Evolutionary conservation across 2,329 filamentous ascomycete genomes (phyloP).

Genomic region (Ophiostoma australiae): DNA sequence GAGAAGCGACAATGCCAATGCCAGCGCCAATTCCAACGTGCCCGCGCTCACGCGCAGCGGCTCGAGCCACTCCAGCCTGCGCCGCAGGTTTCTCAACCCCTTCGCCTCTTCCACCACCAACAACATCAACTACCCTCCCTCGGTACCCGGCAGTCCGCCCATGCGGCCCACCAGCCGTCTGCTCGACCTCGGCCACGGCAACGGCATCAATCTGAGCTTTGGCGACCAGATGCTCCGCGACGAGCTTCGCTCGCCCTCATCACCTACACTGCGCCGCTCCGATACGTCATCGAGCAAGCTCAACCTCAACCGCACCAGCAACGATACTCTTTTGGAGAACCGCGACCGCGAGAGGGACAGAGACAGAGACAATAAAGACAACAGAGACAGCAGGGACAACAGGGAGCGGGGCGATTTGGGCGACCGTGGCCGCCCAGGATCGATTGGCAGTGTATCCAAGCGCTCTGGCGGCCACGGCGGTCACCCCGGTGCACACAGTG

Average conservation of each 20-base stretch:
- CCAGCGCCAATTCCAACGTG: conserved; percentile 32
- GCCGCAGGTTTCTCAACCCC: conserved; percentile 36
- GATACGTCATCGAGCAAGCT: conserved; percentile 18
- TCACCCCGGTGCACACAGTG: neutral
- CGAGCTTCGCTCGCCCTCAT: conserved; percentile 42
- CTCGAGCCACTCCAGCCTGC: conserved; percentile 51
- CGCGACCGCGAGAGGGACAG: conserved; percentile 7
- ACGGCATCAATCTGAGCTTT: conserved; percentile 51
- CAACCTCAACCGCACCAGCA: conserved; percentile 12
- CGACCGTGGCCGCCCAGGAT: neutral
- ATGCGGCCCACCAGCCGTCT: conserved; percentile 41
- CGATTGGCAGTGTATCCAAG: neutral
- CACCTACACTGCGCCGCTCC: conserved; percentile 15
- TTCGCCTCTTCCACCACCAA: conserved; percentile 41
- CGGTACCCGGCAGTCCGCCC: conserved; percentile 57
- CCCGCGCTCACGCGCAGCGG: conserved; percentile 38
- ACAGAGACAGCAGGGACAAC: neutral
- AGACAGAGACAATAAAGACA: neutral
- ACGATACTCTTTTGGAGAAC: conserved; percentile 5
- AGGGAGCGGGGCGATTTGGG: neutral
- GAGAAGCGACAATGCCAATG: conserved; percentile 34
- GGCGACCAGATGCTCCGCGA: conserved; percentile 68
- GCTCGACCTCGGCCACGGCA: conserved; percentile 40
- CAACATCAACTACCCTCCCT: conserved; percentile 64
- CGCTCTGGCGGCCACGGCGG: neutral